These are phyloP conservation scores for Takakia lepidozioides DNA, from an alignment of 225 moss, liverwort and hornwort species.

Conservation along the genomic window DNA sequence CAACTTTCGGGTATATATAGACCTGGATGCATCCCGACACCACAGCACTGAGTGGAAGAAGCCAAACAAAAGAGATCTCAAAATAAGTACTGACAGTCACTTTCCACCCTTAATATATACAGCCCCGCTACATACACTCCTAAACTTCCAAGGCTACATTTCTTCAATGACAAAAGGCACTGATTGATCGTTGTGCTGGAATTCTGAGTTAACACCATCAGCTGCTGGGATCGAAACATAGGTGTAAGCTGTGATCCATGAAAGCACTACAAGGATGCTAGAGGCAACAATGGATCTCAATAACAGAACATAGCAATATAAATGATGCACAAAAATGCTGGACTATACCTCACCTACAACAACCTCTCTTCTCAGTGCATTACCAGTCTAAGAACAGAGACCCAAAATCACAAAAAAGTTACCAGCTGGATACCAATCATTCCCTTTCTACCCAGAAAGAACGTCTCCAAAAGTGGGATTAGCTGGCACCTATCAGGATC, in stretches of 20 bases:
- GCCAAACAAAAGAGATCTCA: too few relatives aligned
- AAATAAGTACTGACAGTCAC: too few relatives aligned
- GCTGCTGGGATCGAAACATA: too few relatives aligned
- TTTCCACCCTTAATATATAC: too few relatives aligned
- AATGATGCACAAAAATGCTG: conserved; percentile 6
- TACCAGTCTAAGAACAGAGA: neutral
- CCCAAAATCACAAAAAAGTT: conserved; percentile 4
- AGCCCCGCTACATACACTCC: too few relatives aligned
- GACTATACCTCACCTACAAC: neutral
- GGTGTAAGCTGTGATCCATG: conserved; percentile 4
- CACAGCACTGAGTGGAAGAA: too few relatives aligned
- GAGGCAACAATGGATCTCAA: neutral
- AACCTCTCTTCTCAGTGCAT: conserved; percentile 3
- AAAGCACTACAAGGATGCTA: too few relatives aligned
- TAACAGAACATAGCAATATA: conserved; percentile 2
- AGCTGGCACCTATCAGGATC: conserved; percentile 1
- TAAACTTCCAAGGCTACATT: too few relatives aligned
- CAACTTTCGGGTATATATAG: too few relatives aligned
- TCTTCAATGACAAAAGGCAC: conserved; percentile 3
- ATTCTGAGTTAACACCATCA: too few relatives aligned
- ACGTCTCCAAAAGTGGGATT: conserved; percentile 10
- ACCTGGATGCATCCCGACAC: too few relatives aligned
- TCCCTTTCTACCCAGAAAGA: conserved; percentile 1
- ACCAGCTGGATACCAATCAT: conserved; percentile 9
- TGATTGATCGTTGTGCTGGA: conserved; percentile 5